Base-by-base conservation (phyloP, 192 early-diverging fungal species). In the Rhizophagus sp. region DNA sequence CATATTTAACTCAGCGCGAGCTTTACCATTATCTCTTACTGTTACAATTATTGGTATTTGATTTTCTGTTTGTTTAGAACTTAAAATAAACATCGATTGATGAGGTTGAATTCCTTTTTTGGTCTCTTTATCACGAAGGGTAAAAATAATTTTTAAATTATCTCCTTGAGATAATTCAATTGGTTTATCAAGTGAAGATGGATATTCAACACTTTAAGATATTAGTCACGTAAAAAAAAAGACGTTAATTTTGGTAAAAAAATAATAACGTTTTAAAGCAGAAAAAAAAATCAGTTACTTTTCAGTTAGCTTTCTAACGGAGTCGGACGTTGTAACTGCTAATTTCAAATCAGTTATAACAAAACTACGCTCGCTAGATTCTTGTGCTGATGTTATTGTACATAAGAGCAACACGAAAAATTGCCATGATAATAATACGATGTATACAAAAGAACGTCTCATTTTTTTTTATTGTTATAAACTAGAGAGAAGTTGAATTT, bases 51-150 rank as follows among this genome's bases (percentile, higher is more conserved):
- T 27, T 19, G 47, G 62, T 33, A 39, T 50, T 78, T 78, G 81
- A 19, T 15, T 39, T 9, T 47, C 68, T 11, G 24, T 78, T 57
- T 82, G 36, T 19, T 78, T n/a, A 27, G 82, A 50, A 10, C 47
- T 78, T 47, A 82, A 78, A 24, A 61, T 44, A 5, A 82, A 27
- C 22, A 82, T 70, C 8, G 81, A 77, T 78, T 82, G 81, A 63
- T 82, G 81, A 27, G 81, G 81, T 47, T 68, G 62, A 22, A 70
- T 34, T 27, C 11, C 33, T 10, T 33, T 50, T 30, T 79, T 50
- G 8, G 39, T 64, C 19, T 25, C 30, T 49, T 79, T 79, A 12
- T 79, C 77, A 2, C 57, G 34, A 69, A 79, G 15, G 15, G 12
- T 41, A 19, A 79, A 79, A 33, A 69, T 52, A 15, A 79, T 66